Base-by-base conservation (phyloP, 1,284 basidiomycete genomes). In the Microbotryum scabiosae region DNA sequence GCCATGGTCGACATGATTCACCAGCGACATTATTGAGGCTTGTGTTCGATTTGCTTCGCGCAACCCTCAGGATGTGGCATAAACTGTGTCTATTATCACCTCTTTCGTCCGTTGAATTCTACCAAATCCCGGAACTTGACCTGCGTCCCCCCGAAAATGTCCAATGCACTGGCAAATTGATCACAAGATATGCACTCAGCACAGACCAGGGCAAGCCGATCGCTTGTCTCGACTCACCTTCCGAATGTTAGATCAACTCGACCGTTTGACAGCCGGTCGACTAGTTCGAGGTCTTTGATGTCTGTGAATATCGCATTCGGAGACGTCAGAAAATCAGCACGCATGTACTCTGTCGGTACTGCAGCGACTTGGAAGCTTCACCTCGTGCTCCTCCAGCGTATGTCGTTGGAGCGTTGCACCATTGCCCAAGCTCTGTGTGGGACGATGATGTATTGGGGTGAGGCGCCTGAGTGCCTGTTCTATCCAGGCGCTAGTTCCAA, bases 311-410 rank as follows among this genome's bases (percentile, higher is more conserved):
- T 32, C 16, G 21, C 66, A 30, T 18, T 7, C 9, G 5, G 2
- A 25, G 21, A 36, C 60, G 67, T 26, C 69, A 62, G 36, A 49
- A 25, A 9, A 26, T 45, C 25, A 21, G 32, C 18, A n/a, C 14
- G n/a, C 5, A 16, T 9, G 6, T 51, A 3, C 7, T 52, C 7
- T 52, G 18, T 30, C 30, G 43, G 45, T 6, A 16, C 4, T 12
- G 5, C 16, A 45, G 18, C n/a, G 9, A 30, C 14, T 44, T 10
- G 23, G 50, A 43, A 45, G 41, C 65, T 78, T 57, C 70, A 90
- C 90, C 82, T 79, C 86, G 88, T 3, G 96, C 96, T 9, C 96
- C 96, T 1, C 96, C 96, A 0, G 96, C 96, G 74, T 98, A 99
- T 5, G 96, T 98, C 2, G 89, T 90, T 0, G 92, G 91, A 68